A percentile compares a stretch with the other conserved stretches of the same genome.
phyloP scores from a whole-genome alignment of 352 stramenopile species.

The Globisporangium radiosum region DNA sequence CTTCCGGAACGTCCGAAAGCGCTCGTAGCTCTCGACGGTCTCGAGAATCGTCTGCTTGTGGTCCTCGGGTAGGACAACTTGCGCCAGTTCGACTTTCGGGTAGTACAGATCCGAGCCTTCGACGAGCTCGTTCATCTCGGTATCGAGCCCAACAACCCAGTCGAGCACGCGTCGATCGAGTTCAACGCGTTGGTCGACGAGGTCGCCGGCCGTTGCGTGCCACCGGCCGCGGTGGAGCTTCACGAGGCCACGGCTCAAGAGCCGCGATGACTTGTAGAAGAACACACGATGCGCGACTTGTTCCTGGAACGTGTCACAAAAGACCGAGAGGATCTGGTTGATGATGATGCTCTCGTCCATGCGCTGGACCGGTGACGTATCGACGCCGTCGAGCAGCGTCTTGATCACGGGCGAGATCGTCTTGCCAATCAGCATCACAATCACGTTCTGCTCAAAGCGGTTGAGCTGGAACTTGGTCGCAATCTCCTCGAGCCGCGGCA shows the following conservation, averaged over 20 bases:
- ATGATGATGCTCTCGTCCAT: conserved; percentile 89
- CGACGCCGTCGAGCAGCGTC: conserved; percentile 81
- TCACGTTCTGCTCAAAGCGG: conserved; percentile 86
- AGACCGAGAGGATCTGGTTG: conserved; percentile 84
- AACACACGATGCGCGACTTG: conserved; percentile 81
- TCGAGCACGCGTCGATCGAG: conserved; percentile 82
- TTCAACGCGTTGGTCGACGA: conserved; percentile 85
- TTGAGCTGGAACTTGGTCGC: conserved; percentile 77
- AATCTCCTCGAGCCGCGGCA: conserved; percentile 75
- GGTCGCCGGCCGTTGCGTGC: conserved; percentile 74
- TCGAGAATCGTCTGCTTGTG: conserved; percentile 77
- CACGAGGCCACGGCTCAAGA: conserved; percentile 70
- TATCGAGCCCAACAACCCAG: conserved; percentile 83
- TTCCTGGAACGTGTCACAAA: conserved; percentile 86
- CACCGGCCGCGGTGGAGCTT: conserved; percentile 78
- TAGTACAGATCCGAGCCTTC: conserved; percentile 85
- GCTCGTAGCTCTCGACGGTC: conserved; percentile 81
- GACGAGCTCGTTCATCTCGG: conserved; percentile 87
- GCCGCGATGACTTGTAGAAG: conserved; percentile 85
- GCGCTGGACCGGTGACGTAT: conserved; percentile 77
- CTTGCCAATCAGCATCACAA: conserved; percentile 88
- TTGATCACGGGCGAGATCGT: conserved; percentile 88
- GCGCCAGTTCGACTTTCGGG: conserved; percentile 74
- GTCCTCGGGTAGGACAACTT: conserved; percentile 81
- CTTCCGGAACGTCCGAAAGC: conserved; percentile 72